phyloP scores from a whole-genome alignment of 2,329 filamentous ascomycete species.

The Alternaria hordeiaustralica region DNA sequence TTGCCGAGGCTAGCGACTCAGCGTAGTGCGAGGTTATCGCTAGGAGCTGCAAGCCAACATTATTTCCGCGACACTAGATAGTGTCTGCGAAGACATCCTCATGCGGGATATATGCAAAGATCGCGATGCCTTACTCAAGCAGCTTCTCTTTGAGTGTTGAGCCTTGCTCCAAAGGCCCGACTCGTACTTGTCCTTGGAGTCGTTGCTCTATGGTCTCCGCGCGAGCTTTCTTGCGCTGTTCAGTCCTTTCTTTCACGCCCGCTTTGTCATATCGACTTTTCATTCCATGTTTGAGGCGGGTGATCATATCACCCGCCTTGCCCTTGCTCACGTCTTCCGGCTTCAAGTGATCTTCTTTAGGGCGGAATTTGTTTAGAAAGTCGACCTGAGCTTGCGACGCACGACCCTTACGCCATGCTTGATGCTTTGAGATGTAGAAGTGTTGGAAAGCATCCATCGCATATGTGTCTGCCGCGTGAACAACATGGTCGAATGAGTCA shows the following conservation, averaged over 20 bases:
- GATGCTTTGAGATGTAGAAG: conserved; percentile 68
- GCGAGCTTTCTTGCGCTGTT: conserved; percentile 51
- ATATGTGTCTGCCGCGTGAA: conserved; percentile 85
- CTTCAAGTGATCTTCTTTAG: conserved; percentile 61
- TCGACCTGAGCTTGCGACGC: conserved; percentile 69
- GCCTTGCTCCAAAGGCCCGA: conserved; percentile 52
- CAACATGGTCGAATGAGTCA: conserved; percentile 72
- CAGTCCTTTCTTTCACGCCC: conserved; percentile 37
- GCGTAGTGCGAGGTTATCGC: neutral
- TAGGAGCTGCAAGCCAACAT: neutral
- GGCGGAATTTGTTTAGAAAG: conserved; percentile 71
- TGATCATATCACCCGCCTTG: conserved; percentile 87
- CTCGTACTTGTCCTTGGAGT: conserved; percentile 53
- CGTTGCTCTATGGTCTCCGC: conserved; percentile 54
- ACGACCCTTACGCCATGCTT: conserved; percentile 72
- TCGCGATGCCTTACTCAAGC: conserved; percentile 1
- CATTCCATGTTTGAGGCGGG: conserved; percentile 85
- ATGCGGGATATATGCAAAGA: neutral
- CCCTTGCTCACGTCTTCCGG: conserved; percentile 73
- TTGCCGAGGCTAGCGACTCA: neutral
- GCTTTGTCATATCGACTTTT: conserved; percentile 60
- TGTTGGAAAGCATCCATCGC: conserved; percentile 71
- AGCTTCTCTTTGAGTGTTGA: conserved; percentile 12
- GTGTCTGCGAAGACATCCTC: neutral
- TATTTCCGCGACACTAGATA: neutral